Evolutionary conservation across 2,329 filamentous ascomycete genomes (phyloP).

Genomic region (Cercospora sp.): DNA sequence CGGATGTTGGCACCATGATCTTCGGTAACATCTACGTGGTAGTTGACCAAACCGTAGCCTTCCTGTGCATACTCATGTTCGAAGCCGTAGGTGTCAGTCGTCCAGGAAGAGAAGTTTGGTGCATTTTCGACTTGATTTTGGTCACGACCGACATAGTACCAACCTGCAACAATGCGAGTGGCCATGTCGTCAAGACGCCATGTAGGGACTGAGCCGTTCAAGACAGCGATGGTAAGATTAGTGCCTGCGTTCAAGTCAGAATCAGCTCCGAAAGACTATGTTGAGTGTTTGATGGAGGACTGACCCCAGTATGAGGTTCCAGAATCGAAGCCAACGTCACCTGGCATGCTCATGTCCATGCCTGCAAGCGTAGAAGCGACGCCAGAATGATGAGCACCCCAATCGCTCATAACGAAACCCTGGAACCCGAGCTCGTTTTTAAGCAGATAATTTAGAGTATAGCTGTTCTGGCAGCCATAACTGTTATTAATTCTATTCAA

Average conservation of each 20-base stretch:
- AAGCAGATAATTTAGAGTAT: conserved; percentile 61
- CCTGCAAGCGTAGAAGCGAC: conserved; percentile 68
- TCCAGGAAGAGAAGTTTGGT: conserved; percentile 86
- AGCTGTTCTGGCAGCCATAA: conserved; percentile 65
- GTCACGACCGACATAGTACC: conserved; percentile 45
- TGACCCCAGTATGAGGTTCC: conserved; percentile 28
- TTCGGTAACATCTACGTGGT: conserved; percentile 76
- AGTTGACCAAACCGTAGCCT: conserved; percentile 67
- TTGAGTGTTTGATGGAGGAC: too few species aligned
- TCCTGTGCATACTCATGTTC: conserved; percentile 63
- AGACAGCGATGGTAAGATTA: conserved; percentile 34
- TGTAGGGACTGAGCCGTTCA: conserved; percentile 36
- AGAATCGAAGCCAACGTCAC: conserved; percentile 58
- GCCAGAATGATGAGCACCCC: conserved; percentile 70
- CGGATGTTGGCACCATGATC: conserved; percentile 74
- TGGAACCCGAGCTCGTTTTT: conserved; percentile 58
- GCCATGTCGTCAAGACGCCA: conserved; percentile 39
- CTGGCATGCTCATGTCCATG: conserved; percentile 73
- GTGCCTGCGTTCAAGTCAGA: conserved; percentile 8
- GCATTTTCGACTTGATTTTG: conserved; percentile 53
- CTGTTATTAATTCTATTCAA: conserved; percentile 43
- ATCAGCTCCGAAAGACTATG: too few species aligned
- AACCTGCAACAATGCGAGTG: conserved; percentile 30
- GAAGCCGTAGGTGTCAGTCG: conserved; percentile 70
- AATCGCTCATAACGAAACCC: conserved; percentile 55